Conservation (phyloP, 495 filamentous ascomycete species). For the Penicillium waksmanii region DNA sequence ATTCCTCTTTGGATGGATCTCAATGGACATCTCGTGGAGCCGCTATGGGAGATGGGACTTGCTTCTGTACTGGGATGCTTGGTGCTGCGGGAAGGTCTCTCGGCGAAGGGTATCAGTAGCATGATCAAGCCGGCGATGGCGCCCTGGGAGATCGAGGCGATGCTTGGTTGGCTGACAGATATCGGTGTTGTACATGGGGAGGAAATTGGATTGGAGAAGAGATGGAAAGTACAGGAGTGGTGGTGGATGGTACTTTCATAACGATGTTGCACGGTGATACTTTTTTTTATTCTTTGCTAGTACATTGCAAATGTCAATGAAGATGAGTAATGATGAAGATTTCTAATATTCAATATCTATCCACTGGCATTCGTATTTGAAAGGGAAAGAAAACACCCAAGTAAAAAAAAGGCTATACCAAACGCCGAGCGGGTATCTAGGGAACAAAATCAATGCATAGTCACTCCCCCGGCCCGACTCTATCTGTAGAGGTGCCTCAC, state of each 20-base stretch:
- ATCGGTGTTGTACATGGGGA: slow-evolving; percentile 46
- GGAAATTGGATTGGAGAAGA: slow-evolving; percentile 33
- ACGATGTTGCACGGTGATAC: neutral
- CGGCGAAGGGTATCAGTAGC: slow-evolving; percentile 50
- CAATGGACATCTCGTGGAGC: slow-evolving; percentile 60
- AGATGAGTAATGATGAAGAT: neutral
- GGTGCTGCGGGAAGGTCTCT: slow-evolving; percentile 62
- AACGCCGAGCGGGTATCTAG: slow-evolving; percentile 18
- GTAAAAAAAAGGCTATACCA: slow-evolving; percentile 5
- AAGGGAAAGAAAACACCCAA: neutral
- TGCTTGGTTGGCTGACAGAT: slow-evolving; percentile 66
- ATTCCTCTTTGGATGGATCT: slow-evolving; percentile 84
- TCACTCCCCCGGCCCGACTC: neutral
- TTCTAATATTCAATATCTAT: slow-evolving; percentile 1
- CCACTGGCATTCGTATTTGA: neutral
- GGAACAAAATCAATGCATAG: neutral
- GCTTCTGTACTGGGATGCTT: slow-evolving; percentile 61
- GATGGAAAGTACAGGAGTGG: slow-evolving; percentile 63
- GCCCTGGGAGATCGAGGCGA: slow-evolving; percentile 66
- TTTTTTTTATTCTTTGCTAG: neutral
- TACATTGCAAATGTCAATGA: neutral
- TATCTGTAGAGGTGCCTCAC: too few relatives aligned
- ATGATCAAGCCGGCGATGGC: slow-evolving; percentile 64
- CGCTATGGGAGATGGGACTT: slow-evolving; percentile 68
- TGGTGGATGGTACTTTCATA: slow-evolving; percentile 64